These are phyloP conservation scores for Kodamaea nitidulidarum DNA, from an alignment of 805 yeast species.

Conservation along the genomic window DNA sequence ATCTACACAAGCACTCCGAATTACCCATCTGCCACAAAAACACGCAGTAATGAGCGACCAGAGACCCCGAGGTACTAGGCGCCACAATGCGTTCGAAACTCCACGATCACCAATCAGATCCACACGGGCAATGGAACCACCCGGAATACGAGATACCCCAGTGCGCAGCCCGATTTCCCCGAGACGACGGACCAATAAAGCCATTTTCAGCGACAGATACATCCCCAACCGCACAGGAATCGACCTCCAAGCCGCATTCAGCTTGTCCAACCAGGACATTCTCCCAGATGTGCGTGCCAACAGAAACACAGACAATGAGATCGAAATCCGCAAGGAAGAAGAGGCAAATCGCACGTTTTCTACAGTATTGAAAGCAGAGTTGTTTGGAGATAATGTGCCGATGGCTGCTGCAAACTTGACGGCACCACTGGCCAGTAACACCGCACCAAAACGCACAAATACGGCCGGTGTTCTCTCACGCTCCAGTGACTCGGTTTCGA, in stretches of 20 bases:
- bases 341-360: conserved; percentile 88
- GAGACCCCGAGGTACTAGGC: not conserved
- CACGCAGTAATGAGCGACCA: conserved; percentile 5
- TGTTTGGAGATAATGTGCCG: conserved; percentile 85
- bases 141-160: conserved; percentile 28
- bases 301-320: conserved; percentile 47
- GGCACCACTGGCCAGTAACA: conserved; percentile 1
- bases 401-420: conserved; percentile 37
- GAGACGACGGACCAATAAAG: conserved; percentile 42
- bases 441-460: conserved; percentile 11
- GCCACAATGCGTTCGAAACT: conserved; percentile 24
- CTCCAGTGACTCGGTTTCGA: conserved; percentile 7
- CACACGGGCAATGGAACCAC: conserved; percentile 36
- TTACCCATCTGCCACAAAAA: too few relatives aligned
- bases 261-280: conserved; percentile 46
- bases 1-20: not conserved
- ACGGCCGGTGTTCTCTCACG: conserved; percentile 16
- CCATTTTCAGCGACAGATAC: conserved; percentile 74
- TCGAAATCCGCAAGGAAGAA: conserved; percentile 64
- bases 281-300: conserved; percentile 30
- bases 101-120: conserved; percentile 42
- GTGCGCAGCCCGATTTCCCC: conserved; percentile 42
- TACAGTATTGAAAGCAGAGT: conserved; percentile 79
- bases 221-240: conserved; percentile 86
- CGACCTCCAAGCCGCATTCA: conserved; percentile 82